These are phyloP conservation scores for Aspergillus baeticus DNA, from an alignment of 495 filamentous ascomycete species.

Conservation along the genomic window DNA sequence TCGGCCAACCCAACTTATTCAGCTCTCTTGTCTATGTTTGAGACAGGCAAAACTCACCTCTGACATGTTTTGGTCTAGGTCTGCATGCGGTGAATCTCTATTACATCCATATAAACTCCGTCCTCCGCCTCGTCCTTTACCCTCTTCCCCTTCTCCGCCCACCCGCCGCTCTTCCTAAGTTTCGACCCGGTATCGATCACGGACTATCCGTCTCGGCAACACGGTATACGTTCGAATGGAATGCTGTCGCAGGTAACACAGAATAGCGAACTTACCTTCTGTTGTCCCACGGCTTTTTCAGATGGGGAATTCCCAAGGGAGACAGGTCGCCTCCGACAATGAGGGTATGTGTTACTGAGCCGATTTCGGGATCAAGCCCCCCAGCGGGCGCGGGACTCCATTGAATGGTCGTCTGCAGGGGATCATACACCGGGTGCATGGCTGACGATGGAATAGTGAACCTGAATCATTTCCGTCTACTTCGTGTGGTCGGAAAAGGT, in stretches of 20 bases:
- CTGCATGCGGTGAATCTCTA: slow-evolving; percentile 14
- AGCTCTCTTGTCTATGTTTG: slow-evolving; percentile 8
- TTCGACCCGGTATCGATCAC: not conserved
- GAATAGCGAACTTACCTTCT: slow-evolving; percentile 21
- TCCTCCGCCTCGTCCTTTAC: slow-evolving; percentile 1
- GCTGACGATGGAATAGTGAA: slow-evolving; percentile 61
- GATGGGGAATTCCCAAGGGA: slow-evolving; percentile 96
- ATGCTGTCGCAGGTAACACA: slow-evolving; percentile 32
- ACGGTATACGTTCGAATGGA: slow-evolving; percentile 25
- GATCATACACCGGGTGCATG: not conserved
- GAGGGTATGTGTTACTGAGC: slow-evolving; percentile 66
- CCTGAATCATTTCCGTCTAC: slow-evolving; percentile 93
- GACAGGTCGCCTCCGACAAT: slow-evolving; percentile 87
- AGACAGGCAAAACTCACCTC: slow-evolving; percentile 12
- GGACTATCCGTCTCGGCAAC: slow-evolving; percentile 3
- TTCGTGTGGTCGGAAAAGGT: slow-evolving; percentile 94
- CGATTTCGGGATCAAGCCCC: not conserved
- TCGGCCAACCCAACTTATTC: slow-evolving; percentile 5
- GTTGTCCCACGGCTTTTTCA: slow-evolving; percentile 24
- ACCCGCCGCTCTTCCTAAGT: not conserved
- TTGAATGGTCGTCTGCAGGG: not conserved
- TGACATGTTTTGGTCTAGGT: slow-evolving; percentile 12
- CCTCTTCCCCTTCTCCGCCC: not conserved
- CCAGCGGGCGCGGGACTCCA: not conserved
- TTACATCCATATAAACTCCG: slow-evolving; percentile 14